Conservation (phyloP, 2,329 filamentous ascomycete species). For the Albifimbria verrucaria region DNA sequence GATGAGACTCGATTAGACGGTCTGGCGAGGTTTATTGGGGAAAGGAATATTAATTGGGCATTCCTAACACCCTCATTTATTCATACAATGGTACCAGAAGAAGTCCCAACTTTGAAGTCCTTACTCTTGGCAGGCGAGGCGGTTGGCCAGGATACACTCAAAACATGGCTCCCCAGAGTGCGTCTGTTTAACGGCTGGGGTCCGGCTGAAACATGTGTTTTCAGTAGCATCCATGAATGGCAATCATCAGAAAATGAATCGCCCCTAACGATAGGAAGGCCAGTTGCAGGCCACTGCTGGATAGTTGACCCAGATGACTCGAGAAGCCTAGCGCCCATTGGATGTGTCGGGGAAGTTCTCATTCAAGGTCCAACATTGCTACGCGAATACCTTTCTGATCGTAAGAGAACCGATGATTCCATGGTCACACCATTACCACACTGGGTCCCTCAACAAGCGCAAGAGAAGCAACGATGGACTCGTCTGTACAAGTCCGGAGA, state of each 20-base stretch:
- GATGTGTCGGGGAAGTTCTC: conserved; percentile 13
- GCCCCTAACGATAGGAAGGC: conserved; percentile 6
- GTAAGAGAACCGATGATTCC: conserved; percentile 15
- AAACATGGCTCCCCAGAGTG: conserved; percentile 13
- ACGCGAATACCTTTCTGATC: conserved; percentile 17
- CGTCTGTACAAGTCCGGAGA: conserved; percentile 20
- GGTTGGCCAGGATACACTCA: conserved; percentile 9
- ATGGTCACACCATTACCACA: conserved; percentile 25
- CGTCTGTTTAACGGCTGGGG: conserved; percentile 18
- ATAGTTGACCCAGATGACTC: conserved; percentile 14
- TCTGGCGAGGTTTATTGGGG: conserved; percentile 11
- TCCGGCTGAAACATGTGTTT: conserved; percentile 15
- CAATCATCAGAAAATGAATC: neutral
- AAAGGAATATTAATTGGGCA: conserved; percentile 12
- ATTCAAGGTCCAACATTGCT: conserved; percentile 17
- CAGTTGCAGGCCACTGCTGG: conserved; percentile 8
- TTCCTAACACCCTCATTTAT: conserved; percentile 20
- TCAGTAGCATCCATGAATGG: conserved; percentile 7
- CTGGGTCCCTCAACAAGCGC: no score
- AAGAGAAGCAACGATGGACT: conserved; percentile 2
- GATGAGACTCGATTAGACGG: conserved; percentile 14
- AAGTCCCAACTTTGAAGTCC: conserved; percentile 10
- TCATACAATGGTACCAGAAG: conserved; percentile 10
- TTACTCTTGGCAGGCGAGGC: conserved; percentile 17
- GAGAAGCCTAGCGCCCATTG: conserved; percentile 9